Evolutionary conservation across 1,284 basidiomycete genomes (phyloP), one percentile per base, ranked within the genome.

Genomic region (Singerocomus inundabilis): DNA sequence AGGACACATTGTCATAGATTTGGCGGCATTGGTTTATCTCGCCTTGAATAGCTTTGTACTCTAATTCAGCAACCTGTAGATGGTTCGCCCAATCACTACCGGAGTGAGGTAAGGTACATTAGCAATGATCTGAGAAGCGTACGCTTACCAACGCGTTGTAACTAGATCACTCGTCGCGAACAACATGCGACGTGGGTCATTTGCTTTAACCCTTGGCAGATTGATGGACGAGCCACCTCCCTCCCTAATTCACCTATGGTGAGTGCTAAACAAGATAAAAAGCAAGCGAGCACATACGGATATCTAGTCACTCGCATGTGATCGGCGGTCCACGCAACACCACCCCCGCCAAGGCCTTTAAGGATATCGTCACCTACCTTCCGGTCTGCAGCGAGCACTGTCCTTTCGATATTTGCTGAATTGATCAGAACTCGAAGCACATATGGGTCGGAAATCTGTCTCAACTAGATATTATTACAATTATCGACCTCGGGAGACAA

Each of bases 381-480:
- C 69, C 88, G 87, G 8, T 70, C 80, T 1, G 61, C 61, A 0
- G 87, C 82, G 11, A 98, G 76, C 4, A 92, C 70, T 3, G 77
- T 79, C 15, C 77, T 74, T 67, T 99, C 96, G 48, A 98, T 91
- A 36, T 70, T 71, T 18, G 70, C 70, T 34, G 77, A 71, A 66
- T 93, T 92, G 70, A 98, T 86, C 33, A 99, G 69, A 44, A 95
- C 77, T 42, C 93, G 91, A 26, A 85, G 73, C 4, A 95, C 88
- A 49, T 84, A 84, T 38, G 80, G 78, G 57, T 96, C 75, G 13
- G 81, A 77, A 57, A 96, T 77, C 91, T 97, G 37, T 49, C 6
- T 46, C 33, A 32, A 21, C 7, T 8, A 42, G 15, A 15, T 15
- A 26, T 63, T 49, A 40, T 42, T 24, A 46, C 47, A 35, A 32